Evolutionary conservation across 2,329 filamentous ascomycete genomes (phyloP).

Genomic region (Calonectria pauciramosa): DNA sequence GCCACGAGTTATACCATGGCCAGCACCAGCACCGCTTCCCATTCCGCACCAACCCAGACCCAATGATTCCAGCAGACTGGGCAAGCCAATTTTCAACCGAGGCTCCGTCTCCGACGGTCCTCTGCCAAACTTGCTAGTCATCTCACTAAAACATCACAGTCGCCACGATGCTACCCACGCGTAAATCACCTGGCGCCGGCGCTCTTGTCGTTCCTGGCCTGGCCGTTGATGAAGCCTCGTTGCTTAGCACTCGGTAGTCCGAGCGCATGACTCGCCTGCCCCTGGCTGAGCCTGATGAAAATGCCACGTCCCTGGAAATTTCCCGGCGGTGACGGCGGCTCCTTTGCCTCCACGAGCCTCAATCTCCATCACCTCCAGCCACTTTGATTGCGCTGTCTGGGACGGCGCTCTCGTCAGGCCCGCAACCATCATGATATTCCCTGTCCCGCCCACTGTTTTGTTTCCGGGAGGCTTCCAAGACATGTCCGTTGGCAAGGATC

Average conservation of each 20-base stretch:
- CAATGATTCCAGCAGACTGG: neutral
- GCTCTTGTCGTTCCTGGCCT: neutral
- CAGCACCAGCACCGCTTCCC: neutral
- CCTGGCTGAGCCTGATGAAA: constrained; percentile 1
- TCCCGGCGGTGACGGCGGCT: constrained; percentile 26
- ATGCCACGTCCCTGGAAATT: constrained; percentile 21
- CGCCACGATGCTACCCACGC: neutral
- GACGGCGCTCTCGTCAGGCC: constrained; percentile 1
- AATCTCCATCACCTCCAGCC: constrained; percentile 7
- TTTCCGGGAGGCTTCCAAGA: neutral
- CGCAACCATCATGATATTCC: neutral
- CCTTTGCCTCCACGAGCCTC: constrained; percentile 15
- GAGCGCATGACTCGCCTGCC: constrained; percentile 28
- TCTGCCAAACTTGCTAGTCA: constrained; percentile 14
- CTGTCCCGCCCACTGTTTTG: neutral
- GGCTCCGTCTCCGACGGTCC: neutral
- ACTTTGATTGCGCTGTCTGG: neutral
- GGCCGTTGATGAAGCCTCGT: neutral
- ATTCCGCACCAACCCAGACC: neutral
- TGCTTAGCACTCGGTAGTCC: neutral
- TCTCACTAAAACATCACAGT: neutral
- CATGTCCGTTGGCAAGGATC: neutral
- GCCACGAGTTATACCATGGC: constrained; percentile 11
- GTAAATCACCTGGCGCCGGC: constrained; percentile 1
- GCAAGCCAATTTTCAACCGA: constrained; percentile 8